Base-by-base conservation (phyloP, 768 basidiomycete species). In the Pisolithus microcarpus region DNA sequence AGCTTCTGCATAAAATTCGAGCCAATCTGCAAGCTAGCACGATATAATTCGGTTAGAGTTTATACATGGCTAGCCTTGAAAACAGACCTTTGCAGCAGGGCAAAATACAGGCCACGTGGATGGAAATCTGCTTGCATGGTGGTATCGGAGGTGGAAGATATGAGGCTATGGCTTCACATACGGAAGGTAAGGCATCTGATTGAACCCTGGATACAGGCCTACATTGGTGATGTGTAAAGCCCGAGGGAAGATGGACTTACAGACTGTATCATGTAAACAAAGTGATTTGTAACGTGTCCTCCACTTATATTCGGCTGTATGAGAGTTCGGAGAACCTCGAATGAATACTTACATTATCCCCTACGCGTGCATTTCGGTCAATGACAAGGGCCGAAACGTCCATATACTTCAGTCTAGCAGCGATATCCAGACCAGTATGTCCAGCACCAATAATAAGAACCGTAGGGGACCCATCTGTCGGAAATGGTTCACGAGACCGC, bases 371-470 rank as follows among this genome's bases (percentile, higher is more conserved):
- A 38, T 76, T 72, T 54, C 69, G 69, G 56, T 86, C 82, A 13
- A 85, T 65, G 21, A 83, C 64, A 19, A 89, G 69, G 0, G 75
- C 68, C 9, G 69, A 60, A 15, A 88, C 69, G 16, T 76, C 76
- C 26, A 86, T 65, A 36, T 66, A 67, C 55, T 81, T 79, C 54
- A 89, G 66, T 23, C 83, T 70, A 2, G 84, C 82, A 0, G 85
- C 84, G 1, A 80, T 58, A 36, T 71, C 76, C 39, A 90, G 65
- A 3, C 86, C 87, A 54, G 77, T 76, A 51, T 86, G 87, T 1
- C 83, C 82, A 4, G 74, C 82, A 8, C 83, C 82, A 19, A 85
- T 70, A 42, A 87, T 64, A 38, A 87, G 66, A 7, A 87, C 86
- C 1, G 72, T 71, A 0, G 82, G 84, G 34, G 75, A 70, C 10